Evolutionary conservation across 2,329 filamentous ascomycete genomes (phyloP), one percentile per base, ranked within the genome.

Genomic region (Furcasterigmium furcatum): DNA sequence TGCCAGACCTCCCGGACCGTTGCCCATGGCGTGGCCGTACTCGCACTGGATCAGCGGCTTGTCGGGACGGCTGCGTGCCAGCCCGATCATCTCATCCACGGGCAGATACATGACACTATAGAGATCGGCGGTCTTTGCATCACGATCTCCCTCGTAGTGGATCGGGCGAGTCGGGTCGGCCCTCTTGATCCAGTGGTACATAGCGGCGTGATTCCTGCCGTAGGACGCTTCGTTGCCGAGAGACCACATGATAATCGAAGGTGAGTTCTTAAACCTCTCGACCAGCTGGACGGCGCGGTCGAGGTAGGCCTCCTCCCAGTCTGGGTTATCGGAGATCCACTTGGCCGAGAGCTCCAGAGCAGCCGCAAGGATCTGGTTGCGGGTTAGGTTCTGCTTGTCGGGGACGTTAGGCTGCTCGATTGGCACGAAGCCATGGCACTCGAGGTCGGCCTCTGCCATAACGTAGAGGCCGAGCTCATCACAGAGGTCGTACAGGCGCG

Each of bases 141-240:
- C 59, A 3, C 70, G 62, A 48, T 87, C 84, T 0, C 74, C 77
- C 55, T 87, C 84, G 50, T 87, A 87, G 54, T 87, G 84, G 1
- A 87, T 70, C 0, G 77, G 73, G 3, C 84, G 71, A 7, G 71
- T 79, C 1, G 66, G 58, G 46, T 87, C 84, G 10, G 75, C 70
- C 1, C 64, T 53, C 50, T 78, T 81, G 54, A 82, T 77, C 60
- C 73, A 82, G 4, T 80, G 68, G 46, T 83, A 82, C 85, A 88
- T 89, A 3, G 77, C 77, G 38, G 72, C 73, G 46, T 85, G 80
- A 47, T 88, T 88, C 4, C 67, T 66, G 0, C 85, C 85, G 46
- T 86, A 87, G 56, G 85, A 88, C 0, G 84, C 74, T 58, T 88
- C 85, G 48, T 88, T 89, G 0, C 85, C 85, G 0, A 88, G 68